A percentile compares a stretch with the other conserved stretches of the same genome.
Conservation (phyloP, 345 rosid species). For the Isatis tinctoria region DNA sequence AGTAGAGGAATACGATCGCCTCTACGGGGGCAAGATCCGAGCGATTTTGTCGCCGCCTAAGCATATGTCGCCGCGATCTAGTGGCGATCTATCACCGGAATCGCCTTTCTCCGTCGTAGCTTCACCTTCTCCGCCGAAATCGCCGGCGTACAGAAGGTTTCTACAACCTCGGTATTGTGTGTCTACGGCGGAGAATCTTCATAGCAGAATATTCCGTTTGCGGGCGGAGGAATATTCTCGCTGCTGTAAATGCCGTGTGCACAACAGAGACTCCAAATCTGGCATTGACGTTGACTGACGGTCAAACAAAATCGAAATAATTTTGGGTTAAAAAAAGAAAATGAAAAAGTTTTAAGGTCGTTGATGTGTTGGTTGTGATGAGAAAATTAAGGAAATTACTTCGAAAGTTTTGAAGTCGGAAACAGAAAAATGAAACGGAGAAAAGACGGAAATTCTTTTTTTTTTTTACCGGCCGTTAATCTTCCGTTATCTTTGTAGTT, state of each 20-base stretch:
- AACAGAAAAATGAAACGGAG: not conserved
- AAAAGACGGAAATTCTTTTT: not conserved
- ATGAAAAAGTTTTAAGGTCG: not conserved
- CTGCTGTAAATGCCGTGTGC: slow-evolving; percentile 24
- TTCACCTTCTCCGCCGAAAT: slow-evolving; percentile 18
- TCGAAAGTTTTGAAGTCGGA: not conserved
- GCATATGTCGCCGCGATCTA: slow-evolving; percentile 23
- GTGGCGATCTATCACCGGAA: slow-evolving; percentile 16
- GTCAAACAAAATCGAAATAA: not conserved
- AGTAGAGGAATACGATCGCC: slow-evolving; percentile 32
- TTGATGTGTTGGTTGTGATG: slow-evolving; percentile 2
- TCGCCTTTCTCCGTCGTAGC: slow-evolving; percentile 22
- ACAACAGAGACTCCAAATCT: slow-evolving; percentile 24
- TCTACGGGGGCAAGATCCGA: slow-evolving; percentile 25
- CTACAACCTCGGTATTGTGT: not conserved
- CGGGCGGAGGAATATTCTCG: slow-evolving; percentile 25
- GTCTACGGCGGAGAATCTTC: slow-evolving; percentile 18
- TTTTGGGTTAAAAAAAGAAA: not conserved
- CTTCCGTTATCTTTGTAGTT: slow-evolving; percentile 20
- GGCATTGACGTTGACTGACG: slow-evolving; percentile 13
- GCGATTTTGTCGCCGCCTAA: slow-evolving; percentile 27
- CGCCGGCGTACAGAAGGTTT: not conserved
- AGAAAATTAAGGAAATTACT: not conserved
- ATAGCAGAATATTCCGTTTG: slow-evolving; percentile 11
- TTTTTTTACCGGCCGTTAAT: not conserved